phyloP scores from a whole-genome alignment of 257 asterid genomes.

The Paraleonurus japonicus region DNA sequence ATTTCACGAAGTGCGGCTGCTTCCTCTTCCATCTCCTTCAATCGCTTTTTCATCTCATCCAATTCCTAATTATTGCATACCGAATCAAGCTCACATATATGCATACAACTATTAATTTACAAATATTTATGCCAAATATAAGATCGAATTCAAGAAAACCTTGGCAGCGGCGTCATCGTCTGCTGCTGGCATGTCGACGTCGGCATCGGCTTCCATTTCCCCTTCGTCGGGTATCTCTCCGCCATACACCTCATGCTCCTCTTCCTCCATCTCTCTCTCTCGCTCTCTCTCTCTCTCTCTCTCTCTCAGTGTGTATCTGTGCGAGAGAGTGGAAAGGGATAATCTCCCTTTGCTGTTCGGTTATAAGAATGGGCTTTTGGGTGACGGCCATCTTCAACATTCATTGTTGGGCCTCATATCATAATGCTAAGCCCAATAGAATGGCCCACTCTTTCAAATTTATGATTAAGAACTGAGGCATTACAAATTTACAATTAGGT shows the following conservation, averaged over 20 bases:
- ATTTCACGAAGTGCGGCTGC: conserved; percentile 66
- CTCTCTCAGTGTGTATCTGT: not conserved
- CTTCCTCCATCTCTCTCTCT: conserved; percentile 51
- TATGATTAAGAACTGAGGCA: no score
- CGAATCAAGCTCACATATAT: conserved; percentile 16
- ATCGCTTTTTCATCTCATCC: conserved; percentile 72
- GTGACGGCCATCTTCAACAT: not conserved
- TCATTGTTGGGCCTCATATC: not conserved
- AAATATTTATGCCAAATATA: not conserved
- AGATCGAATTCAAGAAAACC: conserved; percentile 24
- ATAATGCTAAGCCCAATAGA: no score
- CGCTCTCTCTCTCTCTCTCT: conserved; percentile 23
- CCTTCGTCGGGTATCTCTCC: conserved; percentile 62
- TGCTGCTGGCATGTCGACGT: conserved; percentile 52
- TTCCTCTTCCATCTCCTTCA: conserved; percentile 73
- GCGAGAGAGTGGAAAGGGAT: conserved; percentile 18
- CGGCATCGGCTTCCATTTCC: conserved; percentile 60
- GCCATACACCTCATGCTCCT: conserved; percentile 72
- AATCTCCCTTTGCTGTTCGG: not conserved
- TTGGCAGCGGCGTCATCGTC: conserved; percentile 59
- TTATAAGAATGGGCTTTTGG: not conserved
- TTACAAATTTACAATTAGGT: no score
- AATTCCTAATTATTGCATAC: conserved; percentile 42
- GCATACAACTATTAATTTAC: conserved; percentile 1
- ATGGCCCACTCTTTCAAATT: no score